These are phyloP conservation scores for Agarophyton chilense DNA, from an alignment of 23 red algal species.

Conservation along the genomic window DNA sequence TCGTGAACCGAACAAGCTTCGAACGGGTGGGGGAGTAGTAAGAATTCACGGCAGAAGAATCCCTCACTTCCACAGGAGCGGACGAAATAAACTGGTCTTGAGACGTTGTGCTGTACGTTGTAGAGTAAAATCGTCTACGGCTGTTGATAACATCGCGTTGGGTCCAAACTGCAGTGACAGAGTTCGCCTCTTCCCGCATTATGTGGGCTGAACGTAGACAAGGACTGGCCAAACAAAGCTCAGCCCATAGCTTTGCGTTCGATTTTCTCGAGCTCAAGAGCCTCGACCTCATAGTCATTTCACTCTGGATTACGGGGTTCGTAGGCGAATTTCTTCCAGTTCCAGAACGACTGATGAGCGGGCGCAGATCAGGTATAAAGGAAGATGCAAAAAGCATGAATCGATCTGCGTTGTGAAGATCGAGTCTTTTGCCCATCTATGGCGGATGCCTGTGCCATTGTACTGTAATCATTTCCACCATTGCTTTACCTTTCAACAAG, in stretches of 20 bases:
- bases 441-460: neutral
- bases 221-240: conserved; percentile 24
- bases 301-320: neutral
- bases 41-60: neutral
- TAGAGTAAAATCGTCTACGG: conserved; percentile 31
- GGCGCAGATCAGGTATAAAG: neutral
- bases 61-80: conserved; percentile 18
- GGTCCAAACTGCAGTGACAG: conserved; percentile 30
- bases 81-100: neutral
- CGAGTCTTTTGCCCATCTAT: neutral
- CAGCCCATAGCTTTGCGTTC: conserved; percentile 60
- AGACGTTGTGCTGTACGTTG: conserved; percentile 26
- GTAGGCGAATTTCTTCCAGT: no score
- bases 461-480: neutral
- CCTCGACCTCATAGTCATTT: neutral
- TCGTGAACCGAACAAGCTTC: conserved; percentile 12
- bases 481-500: neutral
- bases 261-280: neutral
- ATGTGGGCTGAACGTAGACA: conserved; percentile 17
- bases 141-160: conserved; percentile 55
- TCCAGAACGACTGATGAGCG: neutral
- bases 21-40: conserved; percentile 36
- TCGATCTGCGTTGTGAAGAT: no score
- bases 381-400: neutral
- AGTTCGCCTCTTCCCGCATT: conserved; percentile 5